phyloP scores from a whole-genome alignment of 2,329 filamentous ascomycete species.

The Aspergillus candidus region DNA sequence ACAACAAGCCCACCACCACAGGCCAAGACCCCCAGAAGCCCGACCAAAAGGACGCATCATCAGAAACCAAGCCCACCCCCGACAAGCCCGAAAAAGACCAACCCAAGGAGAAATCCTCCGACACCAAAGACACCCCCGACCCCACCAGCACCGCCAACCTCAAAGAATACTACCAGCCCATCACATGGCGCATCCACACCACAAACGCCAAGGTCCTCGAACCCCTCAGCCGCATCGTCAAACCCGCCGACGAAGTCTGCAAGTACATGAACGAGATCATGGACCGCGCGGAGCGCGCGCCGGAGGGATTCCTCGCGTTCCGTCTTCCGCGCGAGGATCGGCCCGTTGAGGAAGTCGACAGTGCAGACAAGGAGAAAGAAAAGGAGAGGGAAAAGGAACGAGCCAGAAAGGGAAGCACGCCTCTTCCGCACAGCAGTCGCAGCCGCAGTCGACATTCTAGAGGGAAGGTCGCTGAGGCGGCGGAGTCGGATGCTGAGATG shows the following conservation, averaged over 20 bases:
- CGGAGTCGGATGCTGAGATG: slow-evolving; percentile 23
- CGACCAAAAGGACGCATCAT: slow-evolving; percentile 3
- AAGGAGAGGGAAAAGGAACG: slow-evolving; percentile 11
- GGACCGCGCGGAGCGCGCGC: slow-evolving; percentile 50
- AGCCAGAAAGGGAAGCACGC: slow-evolving; percentile 13
- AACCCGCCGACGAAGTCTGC: slow-evolving; percentile 47
- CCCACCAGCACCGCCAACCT: slow-evolving; percentile 17
- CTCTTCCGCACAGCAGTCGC: slow-evolving; percentile 8
- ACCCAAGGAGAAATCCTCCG: slow-evolving; percentile 5
- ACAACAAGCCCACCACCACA: slow-evolving; percentile 8
- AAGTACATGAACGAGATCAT: slow-evolving; percentile 54
- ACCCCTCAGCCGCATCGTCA: slow-evolving; percentile 52
- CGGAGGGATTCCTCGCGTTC: slow-evolving; percentile 51
- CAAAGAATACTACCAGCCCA: slow-evolving; percentile 46
- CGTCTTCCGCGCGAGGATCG: slow-evolving; percentile 44
- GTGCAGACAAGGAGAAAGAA: slow-evolving; percentile 23
- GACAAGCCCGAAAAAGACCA: slow-evolving; percentile 5
- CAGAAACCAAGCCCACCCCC: slow-evolving; percentile 2
- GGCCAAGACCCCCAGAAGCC: slow-evolving; percentile 10
- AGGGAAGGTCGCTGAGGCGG: slow-evolving; percentile 20
- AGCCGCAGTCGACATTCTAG: slow-evolving; percentile 20
- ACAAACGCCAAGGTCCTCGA: slow-evolving; percentile 48
- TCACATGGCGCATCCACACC: slow-evolving; percentile 53
- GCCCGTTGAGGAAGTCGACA: too few species aligned
- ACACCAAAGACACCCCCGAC: slow-evolving; percentile 13